Conservation (phyloP, 2,329 filamentous ascomycete species). For the Verticillium zaregamsianum region DNA sequence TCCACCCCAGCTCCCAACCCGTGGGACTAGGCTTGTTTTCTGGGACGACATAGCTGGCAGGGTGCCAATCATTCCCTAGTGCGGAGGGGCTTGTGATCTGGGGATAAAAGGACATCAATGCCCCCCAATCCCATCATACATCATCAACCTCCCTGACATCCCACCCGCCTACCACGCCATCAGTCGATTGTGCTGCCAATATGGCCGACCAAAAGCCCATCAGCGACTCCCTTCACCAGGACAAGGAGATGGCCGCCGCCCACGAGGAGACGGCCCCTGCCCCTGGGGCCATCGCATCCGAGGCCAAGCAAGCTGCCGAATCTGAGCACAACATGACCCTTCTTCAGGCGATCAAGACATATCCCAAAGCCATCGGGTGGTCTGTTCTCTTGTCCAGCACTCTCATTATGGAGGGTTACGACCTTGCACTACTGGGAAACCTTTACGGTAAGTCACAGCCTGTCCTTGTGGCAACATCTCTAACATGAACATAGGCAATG, state of each 20-base stretch:
- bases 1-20: neutral
- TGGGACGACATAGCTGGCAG: neutral
- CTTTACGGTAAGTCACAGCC: slow-evolving; percentile 27
- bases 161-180: neutral
- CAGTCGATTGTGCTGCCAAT: neutral
- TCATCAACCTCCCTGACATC: neutral
- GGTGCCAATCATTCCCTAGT: neutral
- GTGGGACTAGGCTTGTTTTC: neutral
- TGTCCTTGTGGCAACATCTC: neutral
- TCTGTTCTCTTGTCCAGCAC: slow-evolving; percentile 40
- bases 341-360: slow-evolving; percentile 32
- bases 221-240: neutral
- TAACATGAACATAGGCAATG: neutral
- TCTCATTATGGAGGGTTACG: slow-evolving; percentile 48
- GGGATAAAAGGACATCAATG: neutral
- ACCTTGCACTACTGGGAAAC: slow-evolving; percentile 44
- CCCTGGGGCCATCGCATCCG: slow-evolving; percentile 22
- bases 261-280: slow-evolving; percentile 1
- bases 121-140: neutral
- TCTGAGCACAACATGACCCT: slow-evolving; percentile 38
- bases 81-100: neutral
- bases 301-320: slow-evolving; percentile 35
- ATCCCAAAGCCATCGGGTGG: slow-evolving; percentile 44
- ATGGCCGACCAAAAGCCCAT: slow-evolving; percentile 18
- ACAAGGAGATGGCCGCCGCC: neutral